phyloP scores from a whole-genome alignment of 441 rosid species.

The Gossypium trilobum region DNA sequence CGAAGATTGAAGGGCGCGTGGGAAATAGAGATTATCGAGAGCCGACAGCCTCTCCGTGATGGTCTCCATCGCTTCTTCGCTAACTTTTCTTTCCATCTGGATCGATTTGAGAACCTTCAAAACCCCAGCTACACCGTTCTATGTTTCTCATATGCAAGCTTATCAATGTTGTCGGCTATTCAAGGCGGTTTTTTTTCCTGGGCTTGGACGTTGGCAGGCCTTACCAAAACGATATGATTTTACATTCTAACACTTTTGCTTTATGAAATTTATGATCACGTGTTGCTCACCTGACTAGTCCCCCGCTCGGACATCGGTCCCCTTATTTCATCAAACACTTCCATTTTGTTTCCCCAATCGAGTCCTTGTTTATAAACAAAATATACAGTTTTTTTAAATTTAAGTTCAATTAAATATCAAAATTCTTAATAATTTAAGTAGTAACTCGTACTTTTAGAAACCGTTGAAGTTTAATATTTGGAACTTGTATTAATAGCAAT shows the following conservation, averaged over 20 bases:
- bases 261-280: not conserved
- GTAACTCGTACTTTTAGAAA: not conserved
- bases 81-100: conserved; percentile 27
- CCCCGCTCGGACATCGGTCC: not conserved
- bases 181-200: not conserved
- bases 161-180: not conserved
- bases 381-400: too few relatives aligned
- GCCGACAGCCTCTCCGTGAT: conserved; percentile 60
- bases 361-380: too few relatives aligned
- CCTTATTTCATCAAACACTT: too few relatives aligned
- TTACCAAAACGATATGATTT: not conserved
- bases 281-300: not conserved
- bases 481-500: not conserved
- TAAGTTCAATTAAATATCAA: too few relatives aligned
- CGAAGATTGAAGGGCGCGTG: conserved; percentile 54
- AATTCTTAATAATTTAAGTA: too few relatives aligned
- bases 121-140: too few relatives aligned
- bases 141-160: too few relatives aligned
- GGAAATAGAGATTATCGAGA: conserved; percentile 67
- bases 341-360: too few relatives aligned
- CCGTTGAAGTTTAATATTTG: not conserved
- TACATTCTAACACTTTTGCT: not conserved
- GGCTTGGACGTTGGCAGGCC: not conserved
- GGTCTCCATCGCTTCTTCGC: conserved; percentile 39
- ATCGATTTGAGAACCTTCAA: not conserved